Conservation (phyloP, 306 rosid species). For the Bauhinia variegata region DNA sequence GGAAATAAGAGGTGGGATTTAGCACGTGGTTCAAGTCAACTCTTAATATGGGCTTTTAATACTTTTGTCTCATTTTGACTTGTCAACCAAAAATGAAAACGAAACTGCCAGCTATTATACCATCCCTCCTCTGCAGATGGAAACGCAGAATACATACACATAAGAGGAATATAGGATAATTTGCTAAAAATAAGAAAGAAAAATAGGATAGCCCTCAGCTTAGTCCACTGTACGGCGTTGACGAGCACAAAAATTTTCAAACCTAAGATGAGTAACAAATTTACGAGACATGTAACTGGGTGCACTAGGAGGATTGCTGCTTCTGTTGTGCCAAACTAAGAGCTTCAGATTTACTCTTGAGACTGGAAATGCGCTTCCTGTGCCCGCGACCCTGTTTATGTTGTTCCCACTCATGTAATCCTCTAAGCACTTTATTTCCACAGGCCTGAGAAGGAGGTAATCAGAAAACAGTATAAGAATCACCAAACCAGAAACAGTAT, state of each 20-base stretch:
- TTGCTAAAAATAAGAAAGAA: no score
- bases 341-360: conserved; percentile 55
- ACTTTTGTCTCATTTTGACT: no score
- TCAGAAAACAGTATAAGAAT: background rate
- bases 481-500: background rate
- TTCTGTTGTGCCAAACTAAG: conserved; percentile 32
- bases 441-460: conserved; percentile 64
- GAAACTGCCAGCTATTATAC: no score
- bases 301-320: conserved; percentile 26
- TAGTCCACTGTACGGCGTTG: no score
- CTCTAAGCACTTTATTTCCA: conserved; percentile 77
- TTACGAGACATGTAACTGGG: conserved; percentile 1
- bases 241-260: background rate
- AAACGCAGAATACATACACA: no score
- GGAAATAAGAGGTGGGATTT: no score
- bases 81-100: no score
- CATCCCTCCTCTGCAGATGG: no score
- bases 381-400: conserved; percentile 79
- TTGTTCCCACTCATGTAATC: conserved; percentile 91
- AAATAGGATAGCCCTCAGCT: no score
- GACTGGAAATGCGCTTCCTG: conserved; percentile 69
- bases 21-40: no score
- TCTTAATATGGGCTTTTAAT: no score
- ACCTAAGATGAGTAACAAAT: conserved; percentile 7
- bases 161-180: no score